phyloP scores from a whole-genome alignment of 768 basidiomycete genomes.

The Tylopilus sp. region DNA sequence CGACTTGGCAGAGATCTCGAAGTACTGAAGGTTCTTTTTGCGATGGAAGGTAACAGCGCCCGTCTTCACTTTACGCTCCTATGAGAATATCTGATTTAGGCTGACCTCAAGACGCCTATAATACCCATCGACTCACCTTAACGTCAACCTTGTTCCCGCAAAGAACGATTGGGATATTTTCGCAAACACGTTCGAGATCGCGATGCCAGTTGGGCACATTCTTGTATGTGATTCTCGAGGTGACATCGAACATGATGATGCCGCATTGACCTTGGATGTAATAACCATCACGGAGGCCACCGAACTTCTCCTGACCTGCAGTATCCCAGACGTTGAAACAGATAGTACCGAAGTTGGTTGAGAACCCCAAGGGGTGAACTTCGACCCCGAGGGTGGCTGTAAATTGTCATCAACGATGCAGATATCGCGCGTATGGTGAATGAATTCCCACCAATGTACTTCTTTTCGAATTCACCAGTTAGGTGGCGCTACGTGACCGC shows the following conservation, averaged over 20 bases:
- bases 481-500: slow-evolving; percentile 73
- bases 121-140: slow-evolving; percentile 58
- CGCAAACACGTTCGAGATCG: slow-evolving; percentile 98
- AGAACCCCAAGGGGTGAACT: slow-evolving; percentile 93
- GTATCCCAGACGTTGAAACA: slow-evolving; percentile 99
- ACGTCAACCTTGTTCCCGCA: slow-evolving; percentile 99
- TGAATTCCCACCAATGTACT: slow-evolving; percentile 82
- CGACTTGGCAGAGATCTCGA: slow-evolving; percentile 99
- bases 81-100: slow-evolving; percentile 11
- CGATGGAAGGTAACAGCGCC: slow-evolving; percentile 98
- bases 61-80: slow-evolving; percentile 99
- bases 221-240: slow-evolving; percentile 99
- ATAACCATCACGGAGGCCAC: slow-evolving; percentile 95
- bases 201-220: slow-evolving; percentile 99
- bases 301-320: slow-evolving; percentile 99
- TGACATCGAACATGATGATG: slow-evolving; percentile 99
- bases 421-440: slow-evolving; percentile 9
- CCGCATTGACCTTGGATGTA: slow-evolving; percentile 98
- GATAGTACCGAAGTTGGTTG: slow-evolving; percentile 98
- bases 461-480: slow-evolving; percentile 99
- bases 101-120: not conserved
- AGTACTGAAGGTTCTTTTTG: slow-evolving; percentile 99
- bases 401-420: slow-evolving; percentile 9
- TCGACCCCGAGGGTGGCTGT: slow-evolving; percentile 99
- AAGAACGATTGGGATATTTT: slow-evolving; percentile 98